Percentiles rank a stretch among this genome's conserved stretches.
phyloP scores from a whole-genome alignment of 352 stramenopile genomes.

The Pilasporangium apinafurcum region DNA sequence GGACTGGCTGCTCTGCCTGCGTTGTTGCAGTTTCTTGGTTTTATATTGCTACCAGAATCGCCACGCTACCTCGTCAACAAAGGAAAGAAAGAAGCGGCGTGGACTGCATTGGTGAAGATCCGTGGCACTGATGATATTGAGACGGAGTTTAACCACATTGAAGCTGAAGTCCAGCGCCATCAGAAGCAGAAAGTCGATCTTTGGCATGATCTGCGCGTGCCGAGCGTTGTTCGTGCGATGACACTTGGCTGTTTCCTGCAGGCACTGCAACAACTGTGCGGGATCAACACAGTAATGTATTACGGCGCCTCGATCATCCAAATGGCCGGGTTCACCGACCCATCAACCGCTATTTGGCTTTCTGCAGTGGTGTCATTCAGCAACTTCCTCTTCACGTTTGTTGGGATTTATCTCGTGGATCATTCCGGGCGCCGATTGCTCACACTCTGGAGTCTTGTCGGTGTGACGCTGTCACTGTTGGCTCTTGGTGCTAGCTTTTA shows the following conservation, averaged over 20 bases:
- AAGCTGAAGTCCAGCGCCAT: conserved; percentile 30
- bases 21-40: conserved; percentile 61
- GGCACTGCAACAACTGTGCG: conserved; percentile 63
- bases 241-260: conserved; percentile 57
- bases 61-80: conserved; percentile 58
- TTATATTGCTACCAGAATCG: conserved; percentile 60
- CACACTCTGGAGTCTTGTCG: conserved; percentile 36
- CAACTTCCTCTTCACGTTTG: conserved; percentile 68
- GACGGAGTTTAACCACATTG: conserved; percentile 47
- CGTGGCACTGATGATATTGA: conserved; percentile 45
- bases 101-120: conserved; percentile 37
- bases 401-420: conserved; percentile 58
- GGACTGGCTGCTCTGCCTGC: conserved; percentile 59
- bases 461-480: conserved; percentile 34
- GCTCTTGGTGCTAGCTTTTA: conserved; percentile 40
- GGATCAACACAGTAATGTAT: conserved; percentile 89
- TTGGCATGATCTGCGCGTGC: conserved; percentile 24
- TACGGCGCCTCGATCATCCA: conserved; percentile 81
- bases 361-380: conserved; percentile 60
- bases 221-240: conserved; percentile 32
- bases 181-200: conserved; percentile 16
- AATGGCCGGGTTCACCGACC: conserved; percentile 67
- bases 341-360: conserved; percentile 72
- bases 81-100: conserved; percentile 32
- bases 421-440: conserved; percentile 32